Percentiles rank a stretch among this genome's conserved stretches.
Conservation (phyloP, 2,329 filamentous ascomycete species). For the Magnaporthales sp. region DNA sequence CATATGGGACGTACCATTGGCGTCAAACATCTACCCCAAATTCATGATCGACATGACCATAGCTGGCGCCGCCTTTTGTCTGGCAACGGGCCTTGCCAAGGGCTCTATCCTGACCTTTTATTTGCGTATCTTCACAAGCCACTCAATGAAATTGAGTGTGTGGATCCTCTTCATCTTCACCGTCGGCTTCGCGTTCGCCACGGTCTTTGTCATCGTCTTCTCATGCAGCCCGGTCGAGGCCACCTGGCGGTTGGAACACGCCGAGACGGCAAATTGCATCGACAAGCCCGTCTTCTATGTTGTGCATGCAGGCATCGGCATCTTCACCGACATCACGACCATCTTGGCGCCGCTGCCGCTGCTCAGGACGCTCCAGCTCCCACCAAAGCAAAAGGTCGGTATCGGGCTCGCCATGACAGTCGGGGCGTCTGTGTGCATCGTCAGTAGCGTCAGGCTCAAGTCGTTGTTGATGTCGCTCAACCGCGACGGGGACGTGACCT, state of each 20-base stretch:
- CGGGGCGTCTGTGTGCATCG: not conserved
- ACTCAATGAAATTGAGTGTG: slow-evolving; percentile 39
- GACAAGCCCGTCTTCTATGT: not conserved
- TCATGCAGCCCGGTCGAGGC: not conserved
- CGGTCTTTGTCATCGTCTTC: not conserved
- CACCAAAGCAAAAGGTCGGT: not conserved
- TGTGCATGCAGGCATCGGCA: not conserved
- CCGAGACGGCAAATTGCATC: not conserved
- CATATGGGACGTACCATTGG: slow-evolving; percentile 32
- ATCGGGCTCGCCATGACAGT: not conserved
- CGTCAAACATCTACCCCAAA: not conserved
- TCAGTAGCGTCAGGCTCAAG: slow-evolving; percentile 1
- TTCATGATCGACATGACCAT: slow-evolving; percentile 19
- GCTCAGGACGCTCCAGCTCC: not conserved
- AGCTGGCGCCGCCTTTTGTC: slow-evolving; percentile 13
- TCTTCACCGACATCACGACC: not conserved
- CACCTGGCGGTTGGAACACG: not conserved
- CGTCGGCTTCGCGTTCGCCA: not conserved
- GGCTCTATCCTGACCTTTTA: slow-evolving; percentile 27
- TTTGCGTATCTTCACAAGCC: slow-evolving; percentile 30
- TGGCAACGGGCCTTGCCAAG: slow-evolving; percentile 21
- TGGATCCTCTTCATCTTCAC: not conserved
- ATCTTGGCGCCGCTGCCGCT: not conserved
- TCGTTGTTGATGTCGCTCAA: not conserved
- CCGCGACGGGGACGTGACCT: not conserved